Conservation (phyloP, 306 rosid genomes). For the Medicago lupulina region DNA sequence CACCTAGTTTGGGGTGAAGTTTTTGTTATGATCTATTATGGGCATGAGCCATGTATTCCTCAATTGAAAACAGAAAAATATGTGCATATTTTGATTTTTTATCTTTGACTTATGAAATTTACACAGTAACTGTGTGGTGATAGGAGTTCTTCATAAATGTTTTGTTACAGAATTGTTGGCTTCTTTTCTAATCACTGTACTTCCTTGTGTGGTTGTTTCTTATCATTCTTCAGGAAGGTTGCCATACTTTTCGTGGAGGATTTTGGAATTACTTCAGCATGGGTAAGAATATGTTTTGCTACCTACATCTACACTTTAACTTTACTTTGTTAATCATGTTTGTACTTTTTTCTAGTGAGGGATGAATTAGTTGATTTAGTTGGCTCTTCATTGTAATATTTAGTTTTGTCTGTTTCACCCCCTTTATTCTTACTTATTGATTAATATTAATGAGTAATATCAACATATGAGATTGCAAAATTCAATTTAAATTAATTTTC, state of each 20-base stretch:
- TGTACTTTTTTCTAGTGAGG: not conserved
- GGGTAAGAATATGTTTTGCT: slow-evolving; percentile 58
- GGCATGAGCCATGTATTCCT: slow-evolving; percentile 25
- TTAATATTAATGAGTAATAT: not conserved
- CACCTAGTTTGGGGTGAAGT: not conserved
- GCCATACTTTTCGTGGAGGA: slow-evolving; percentile 95
- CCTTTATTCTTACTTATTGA: slow-evolving; percentile 4
- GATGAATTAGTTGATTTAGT: slow-evolving; percentile 27
- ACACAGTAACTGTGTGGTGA: not conserved
- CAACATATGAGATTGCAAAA: slow-evolving; percentile 23
- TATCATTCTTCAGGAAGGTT: slow-evolving; percentile 73
- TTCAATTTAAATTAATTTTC: slow-evolving; percentile 27
- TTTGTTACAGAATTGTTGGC: slow-evolving; percentile 30
- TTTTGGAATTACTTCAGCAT: slow-evolving; percentile 99
- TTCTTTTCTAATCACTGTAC: slow-evolving; percentile 38
- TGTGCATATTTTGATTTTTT: slow-evolving; percentile 7
- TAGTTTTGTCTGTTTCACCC: slow-evolving; percentile 14
- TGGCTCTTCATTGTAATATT: slow-evolving; percentile 17
- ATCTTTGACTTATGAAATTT: slow-evolving; percentile 33
- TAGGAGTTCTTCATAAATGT: slow-evolving; percentile 5
- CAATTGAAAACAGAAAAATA: not conserved
- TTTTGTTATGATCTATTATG: slow-evolving; percentile 21
- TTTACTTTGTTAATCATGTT: too few relatives aligned
- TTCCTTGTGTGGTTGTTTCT: slow-evolving; percentile 40
- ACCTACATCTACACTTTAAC: too few relatives aligned